Base-by-base conservation (phyloP, 805 yeast genomes). In the Millerago galiae region DNA sequence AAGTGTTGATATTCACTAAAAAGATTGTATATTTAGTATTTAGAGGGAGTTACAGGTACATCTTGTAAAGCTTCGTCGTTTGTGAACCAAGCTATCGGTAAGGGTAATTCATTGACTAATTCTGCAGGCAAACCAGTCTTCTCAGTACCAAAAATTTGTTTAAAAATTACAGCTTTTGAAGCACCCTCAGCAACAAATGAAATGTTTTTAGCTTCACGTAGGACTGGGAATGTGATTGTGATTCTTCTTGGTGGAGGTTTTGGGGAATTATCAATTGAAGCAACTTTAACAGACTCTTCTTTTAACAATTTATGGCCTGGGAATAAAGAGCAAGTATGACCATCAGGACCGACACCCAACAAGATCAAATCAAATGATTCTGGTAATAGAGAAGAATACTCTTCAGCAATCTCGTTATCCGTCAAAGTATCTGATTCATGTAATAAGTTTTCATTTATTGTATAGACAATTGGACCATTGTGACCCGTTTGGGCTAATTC, bases 261-360 rank as follows among this genome's bases (percentile, higher is more conserved):
- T 61, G 96, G 96, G 10, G 95, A 84, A 60, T 89, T 91, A 39
- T 72, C 70, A 48, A 90, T 76, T 55, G 77, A 65, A 9, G 90
- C 77, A 44, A 89, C 81, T 34, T 63, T 61, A 46, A 70, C 66
- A 9, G 59, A 38, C 24, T 65, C 60, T 58, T 83, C 91, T 30
- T 72, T 49, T 43, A 89, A 69, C 54, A 87, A 70, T 46, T 62
- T 54, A 61, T 88, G 96, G 5, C 83, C 89, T 11, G 96, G 96
- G 75, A 89, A 89, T 49, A 89, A 69, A 1, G 96, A 89, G 66
- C 95, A 86, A 5, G 96, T 89, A 62, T 89, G 97, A 31, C 96
- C 97, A 57, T 89, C 97, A 29, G 96, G 96, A 8, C 97, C 97
- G 61, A 93, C 84, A 17, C 97, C 97, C 49, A 89, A 71, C 43